Percentiles rank a stretch among this genome's conserved stretches.
phyloP scores from a whole-genome alignment of 2,329 filamentous ascomycete species.

The Thelonectria discophora region DNA sequence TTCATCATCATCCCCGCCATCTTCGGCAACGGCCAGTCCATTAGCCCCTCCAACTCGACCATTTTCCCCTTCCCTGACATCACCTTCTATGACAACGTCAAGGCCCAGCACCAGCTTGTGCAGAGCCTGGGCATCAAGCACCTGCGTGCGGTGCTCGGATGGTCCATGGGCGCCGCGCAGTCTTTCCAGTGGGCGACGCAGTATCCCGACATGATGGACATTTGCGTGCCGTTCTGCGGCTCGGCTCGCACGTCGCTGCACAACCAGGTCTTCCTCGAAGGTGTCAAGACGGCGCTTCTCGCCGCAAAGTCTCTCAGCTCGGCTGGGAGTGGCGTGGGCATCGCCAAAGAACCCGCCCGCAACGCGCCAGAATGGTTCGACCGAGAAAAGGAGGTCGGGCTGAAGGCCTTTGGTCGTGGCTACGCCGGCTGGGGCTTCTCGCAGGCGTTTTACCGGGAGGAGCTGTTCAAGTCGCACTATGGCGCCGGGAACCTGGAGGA shows the following conservation, averaged over 20 bases:
- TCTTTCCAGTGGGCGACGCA: conserved; percentile 62
- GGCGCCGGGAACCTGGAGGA: conserved; percentile 75
- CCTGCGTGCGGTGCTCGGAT: conserved; percentile 60
- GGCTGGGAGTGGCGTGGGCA: conserved; percentile 57
- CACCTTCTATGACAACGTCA: conserved; percentile 61
- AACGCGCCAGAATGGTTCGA: conserved; percentile 48
- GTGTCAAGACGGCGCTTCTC: conserved; percentile 58
- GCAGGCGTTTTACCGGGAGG: conserved; percentile 79
- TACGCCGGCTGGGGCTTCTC: conserved; percentile 87
- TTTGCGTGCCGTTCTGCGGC: conserved; percentile 59
- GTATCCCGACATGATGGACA: conserved; percentile 57
- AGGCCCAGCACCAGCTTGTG: conserved; percentile 56
- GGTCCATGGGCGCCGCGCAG: conserved; percentile 65
- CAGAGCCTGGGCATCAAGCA: conserved; percentile 52
- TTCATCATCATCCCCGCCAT: conserved; percentile 61
- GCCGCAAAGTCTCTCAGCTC: conserved; percentile 52
- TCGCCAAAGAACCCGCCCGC: conserved; percentile 32
- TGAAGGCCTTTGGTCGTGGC: conserved; percentile 77
- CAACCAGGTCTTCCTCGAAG: conserved; percentile 65
- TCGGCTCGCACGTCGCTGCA: conserved; percentile 60
- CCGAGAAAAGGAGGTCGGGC: conserved; percentile 50
- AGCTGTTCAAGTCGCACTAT: conserved; percentile 70
- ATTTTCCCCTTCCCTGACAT: conserved; percentile 53
- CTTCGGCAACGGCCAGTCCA: conserved; percentile 63
- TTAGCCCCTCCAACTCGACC: conserved; percentile 59